Evolutionary conservation across 306 rosid species (phyloP), one percentile per base, ranked within the genome.

Genomic region (Casuarina equisetifolia): DNA sequence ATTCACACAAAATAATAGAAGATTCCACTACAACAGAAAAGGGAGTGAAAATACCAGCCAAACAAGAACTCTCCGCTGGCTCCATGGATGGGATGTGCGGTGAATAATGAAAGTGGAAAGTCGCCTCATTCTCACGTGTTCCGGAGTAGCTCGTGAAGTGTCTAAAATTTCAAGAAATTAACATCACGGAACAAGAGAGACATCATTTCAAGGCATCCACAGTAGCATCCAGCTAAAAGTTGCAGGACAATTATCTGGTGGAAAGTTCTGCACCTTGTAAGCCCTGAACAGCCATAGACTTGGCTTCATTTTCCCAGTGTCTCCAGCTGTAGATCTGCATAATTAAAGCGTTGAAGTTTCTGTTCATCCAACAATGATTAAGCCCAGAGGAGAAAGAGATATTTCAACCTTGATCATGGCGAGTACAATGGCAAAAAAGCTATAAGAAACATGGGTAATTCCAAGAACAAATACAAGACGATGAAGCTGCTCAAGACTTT

Each of bases 271-370:
- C 70, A 94, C 98, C 97, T 82, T 78, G 84, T 76, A 83, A 57
- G 81, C 82, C 81, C 79, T 82, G 88, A 42, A 43, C n/a, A 62
- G 91, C 97, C 38, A 82, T 68, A 40, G 88, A 69, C 79, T 91
- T 89, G 46, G 97, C 97, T 80, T 92, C 97, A 80, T 87, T 88
- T 85, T 95, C 97, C 97, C 98, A 95, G 68, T 69, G 66, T 84
- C 93, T 91, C 98, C 97, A 95, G 83, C 98, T 93, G 80, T 92
- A 91, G 49, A 95, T 92, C 98, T 95, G 87, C 86, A 85, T 48
- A 78, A 74, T 58, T n/a, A 58, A 68, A 55, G 57, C 4, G 40
- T 48, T 43, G 73, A 70, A 62, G 20, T 55, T 19, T 53, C 76
- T 73, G 62, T 35, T 32, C n/a, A 25, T 42, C n/a, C 32, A 6